These are phyloP conservation scores for Scenedesmus sp. DNA, from an alignment of 163 green algal species.

Conservation along the genomic window DNA sequence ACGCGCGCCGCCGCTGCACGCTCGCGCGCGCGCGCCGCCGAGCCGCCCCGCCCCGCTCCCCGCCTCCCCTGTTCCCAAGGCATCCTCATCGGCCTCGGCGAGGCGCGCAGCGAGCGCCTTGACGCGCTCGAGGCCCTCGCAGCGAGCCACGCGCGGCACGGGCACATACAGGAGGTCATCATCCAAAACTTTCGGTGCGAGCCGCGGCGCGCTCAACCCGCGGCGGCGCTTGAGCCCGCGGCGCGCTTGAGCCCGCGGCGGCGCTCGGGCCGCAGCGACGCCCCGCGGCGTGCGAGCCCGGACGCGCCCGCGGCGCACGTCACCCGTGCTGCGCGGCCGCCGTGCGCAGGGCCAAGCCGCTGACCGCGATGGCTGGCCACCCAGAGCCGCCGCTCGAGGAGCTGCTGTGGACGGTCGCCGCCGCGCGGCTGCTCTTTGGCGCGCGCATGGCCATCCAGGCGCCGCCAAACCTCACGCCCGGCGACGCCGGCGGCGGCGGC, in stretches of 20 bases:
- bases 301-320: too few relatives aligned
- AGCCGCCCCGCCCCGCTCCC: too few relatives aligned
- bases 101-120: constrained; percentile 74
- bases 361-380: constrained; percentile 70
- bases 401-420: constrained; percentile 78
- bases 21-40: too few relatives aligned
- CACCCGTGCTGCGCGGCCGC: not conserved
- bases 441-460: constrained; percentile 79
- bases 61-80: too few relatives aligned
- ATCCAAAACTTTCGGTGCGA: constrained; percentile 83
- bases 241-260: too few relatives aligned
- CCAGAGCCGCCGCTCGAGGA: constrained; percentile 72
- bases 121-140: constrained; percentile 66
- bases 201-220: too few relatives aligned
- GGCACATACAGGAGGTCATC: constrained; percentile 88
- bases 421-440: constrained; percentile 80
- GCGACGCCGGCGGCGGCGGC: constrained; percentile 21
- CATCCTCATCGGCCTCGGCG: constrained; percentile 78
- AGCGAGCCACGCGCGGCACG: constrained; percentile 60
- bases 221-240: too few relatives aligned
- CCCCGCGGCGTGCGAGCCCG: too few relatives aligned
- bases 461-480: constrained; percentile 83
- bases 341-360: constrained; percentile 65
- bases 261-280: too few relatives aligned
- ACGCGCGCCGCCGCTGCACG: too few relatives aligned